phyloP scores from a whole-genome alignment of 2,329 filamentous ascomycete genomes.

The Ascochyta clinopodiicola region DNA sequence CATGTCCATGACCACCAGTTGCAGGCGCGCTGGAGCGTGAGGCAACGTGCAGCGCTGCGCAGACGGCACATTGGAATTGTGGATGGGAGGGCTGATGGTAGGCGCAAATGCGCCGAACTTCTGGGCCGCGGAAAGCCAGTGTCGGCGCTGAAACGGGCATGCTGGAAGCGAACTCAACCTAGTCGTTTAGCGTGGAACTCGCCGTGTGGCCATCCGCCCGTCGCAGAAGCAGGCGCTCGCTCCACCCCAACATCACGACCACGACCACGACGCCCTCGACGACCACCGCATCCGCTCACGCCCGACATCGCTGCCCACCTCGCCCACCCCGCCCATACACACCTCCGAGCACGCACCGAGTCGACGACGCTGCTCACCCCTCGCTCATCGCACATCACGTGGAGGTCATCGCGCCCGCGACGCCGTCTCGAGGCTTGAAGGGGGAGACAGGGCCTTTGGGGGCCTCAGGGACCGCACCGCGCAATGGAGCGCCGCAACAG shows the following conservation, averaged over 20 bases:
- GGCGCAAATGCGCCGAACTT: neutral
- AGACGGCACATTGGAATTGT: neutral
- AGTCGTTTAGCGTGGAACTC: conserved; percentile 27
- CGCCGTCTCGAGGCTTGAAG: conserved; percentile 28
- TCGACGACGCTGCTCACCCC: neutral
- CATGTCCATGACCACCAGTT: neutral
- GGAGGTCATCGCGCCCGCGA: conserved; percentile 23
- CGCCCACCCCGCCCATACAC: conserved; percentile 9
- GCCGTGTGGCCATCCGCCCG: conserved; percentile 26
- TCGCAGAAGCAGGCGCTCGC: conserved; percentile 17
- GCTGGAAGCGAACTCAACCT: neutral
- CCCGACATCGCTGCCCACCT: conserved; percentile 26
- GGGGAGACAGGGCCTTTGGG: conserved; percentile 37
- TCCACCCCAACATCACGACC: conserved; percentile 31
- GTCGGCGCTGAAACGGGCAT: conserved; percentile 35
- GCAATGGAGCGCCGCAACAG: conserved; percentile 49
- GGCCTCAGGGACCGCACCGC: conserved; percentile 39
- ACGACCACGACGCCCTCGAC: conserved; percentile 21
- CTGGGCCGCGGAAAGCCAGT: conserved; percentile 6
- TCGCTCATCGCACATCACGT: conserved; percentile 9
- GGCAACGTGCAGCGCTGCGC: neutral
- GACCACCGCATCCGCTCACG: conserved; percentile 16
- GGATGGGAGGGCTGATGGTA: neutral
- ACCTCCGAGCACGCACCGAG: conserved; percentile 22
- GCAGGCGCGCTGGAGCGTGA: neutral